Conservation (phyloP, 208 protist species). For the Lotmaria passim region DNA sequence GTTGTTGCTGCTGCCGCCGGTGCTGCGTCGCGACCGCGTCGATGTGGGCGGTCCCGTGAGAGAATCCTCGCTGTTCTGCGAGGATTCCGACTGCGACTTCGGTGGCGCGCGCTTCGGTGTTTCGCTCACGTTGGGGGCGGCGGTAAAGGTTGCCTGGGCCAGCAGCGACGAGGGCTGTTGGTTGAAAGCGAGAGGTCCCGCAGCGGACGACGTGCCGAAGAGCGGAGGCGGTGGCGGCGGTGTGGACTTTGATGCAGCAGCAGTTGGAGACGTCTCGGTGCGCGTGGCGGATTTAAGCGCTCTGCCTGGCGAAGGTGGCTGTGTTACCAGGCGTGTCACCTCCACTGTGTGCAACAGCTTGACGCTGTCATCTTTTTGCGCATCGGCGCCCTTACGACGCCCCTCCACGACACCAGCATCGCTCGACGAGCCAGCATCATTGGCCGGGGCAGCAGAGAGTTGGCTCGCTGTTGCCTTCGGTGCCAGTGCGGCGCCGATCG, state of each 20-base stretch:
- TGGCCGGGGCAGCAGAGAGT: background rate
- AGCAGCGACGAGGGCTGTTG: background rate
- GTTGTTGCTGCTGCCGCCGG: background rate
- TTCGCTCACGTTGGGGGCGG: background rate
- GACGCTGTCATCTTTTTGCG: background rate
- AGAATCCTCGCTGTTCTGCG: slow-evolving; percentile 6
- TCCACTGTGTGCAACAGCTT: background rate
- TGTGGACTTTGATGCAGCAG: background rate
- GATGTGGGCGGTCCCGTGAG: background rate
- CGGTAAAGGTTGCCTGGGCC: too few relatives aligned
- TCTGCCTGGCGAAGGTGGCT: background rate
- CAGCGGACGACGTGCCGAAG: background rate
- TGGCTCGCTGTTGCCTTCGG: background rate
- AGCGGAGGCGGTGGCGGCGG: background rate
- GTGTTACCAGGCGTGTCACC: background rate
- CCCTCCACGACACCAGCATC: background rate
- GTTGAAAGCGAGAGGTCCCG: background rate
- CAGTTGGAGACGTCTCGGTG: background rate
- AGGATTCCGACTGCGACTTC: background rate
- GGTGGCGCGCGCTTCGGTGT: background rate
- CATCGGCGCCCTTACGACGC: background rate
- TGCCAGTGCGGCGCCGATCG: background rate
- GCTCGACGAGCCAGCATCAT: background rate
- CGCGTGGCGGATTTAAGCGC: background rate
- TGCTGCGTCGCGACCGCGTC: background rate